phyloP scores from a whole-genome alignment of 352 stramenopile species.

The Phytophthora uliginosa region DNA sequence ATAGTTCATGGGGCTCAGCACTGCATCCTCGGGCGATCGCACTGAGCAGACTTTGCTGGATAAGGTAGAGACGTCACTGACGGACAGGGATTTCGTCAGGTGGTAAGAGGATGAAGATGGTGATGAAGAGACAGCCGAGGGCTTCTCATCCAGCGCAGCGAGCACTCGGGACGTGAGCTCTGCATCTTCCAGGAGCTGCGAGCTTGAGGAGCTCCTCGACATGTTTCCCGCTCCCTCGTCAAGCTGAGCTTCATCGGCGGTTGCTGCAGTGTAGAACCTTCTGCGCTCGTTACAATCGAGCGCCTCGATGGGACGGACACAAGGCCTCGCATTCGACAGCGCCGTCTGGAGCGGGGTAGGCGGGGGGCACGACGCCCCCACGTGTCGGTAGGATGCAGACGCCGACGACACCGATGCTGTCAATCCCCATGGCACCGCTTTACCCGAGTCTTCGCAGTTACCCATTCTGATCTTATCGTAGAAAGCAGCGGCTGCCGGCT shows the following conservation, averaged over 20 bases:
- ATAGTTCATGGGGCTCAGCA: background rate
- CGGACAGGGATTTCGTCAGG: constrained; percentile 24
- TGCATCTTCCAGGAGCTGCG: constrained; percentile 60
- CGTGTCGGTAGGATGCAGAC: constrained; percentile 7
- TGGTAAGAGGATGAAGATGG: constrained; percentile 14
- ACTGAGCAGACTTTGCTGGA: constrained; percentile 15
- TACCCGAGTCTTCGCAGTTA: constrained; percentile 25
- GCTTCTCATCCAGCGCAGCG: constrained; percentile 59
- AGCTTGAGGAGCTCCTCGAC: constrained; percentile 48
- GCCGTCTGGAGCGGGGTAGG: constrained; percentile 52
- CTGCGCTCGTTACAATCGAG: constrained; percentile 31
- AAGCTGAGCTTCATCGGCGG: constrained; percentile 7
- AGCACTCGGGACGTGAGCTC: constrained; percentile 68
- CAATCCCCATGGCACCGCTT: constrained; percentile 1
- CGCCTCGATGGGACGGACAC: constrained; percentile 62
- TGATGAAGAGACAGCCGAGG: constrained; percentile 6
- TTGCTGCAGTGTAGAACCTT: constrained; percentile 19
- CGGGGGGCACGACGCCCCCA: constrained; percentile 11
- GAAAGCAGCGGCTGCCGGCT: constrained; percentile 50
- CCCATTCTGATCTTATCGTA: constrained; percentile 62
- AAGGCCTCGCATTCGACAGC: constrained; percentile 62
- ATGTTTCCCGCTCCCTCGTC: constrained; percentile 21
- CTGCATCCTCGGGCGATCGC: constrained; percentile 23
- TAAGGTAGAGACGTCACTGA: constrained; percentile 2
- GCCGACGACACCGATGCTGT: constrained; percentile 20